These are phyloP conservation scores for Cyathus striatus DNA, from an alignment of 768 basidiomycete genomes.

Conservation along the genomic window DNA sequence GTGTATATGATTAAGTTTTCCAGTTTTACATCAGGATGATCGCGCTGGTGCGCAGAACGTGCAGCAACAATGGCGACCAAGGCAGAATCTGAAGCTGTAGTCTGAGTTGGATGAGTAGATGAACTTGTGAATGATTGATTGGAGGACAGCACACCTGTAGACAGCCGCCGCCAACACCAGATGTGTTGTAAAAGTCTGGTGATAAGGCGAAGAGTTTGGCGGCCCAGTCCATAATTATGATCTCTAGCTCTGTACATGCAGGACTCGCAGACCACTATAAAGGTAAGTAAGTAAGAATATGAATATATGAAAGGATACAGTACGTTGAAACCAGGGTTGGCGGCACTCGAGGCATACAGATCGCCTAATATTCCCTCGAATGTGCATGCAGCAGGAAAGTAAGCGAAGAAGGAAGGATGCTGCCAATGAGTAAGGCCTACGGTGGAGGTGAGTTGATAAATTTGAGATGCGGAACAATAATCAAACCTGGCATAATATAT, in stretches of 20 bases:
- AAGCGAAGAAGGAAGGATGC: slow-evolving; percentile 86
- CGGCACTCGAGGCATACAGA: slow-evolving; percentile 68
- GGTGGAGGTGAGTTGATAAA: neutral
- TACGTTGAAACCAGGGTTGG: slow-evolving; percentile 89
- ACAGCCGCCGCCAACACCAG: slow-evolving; percentile 73
- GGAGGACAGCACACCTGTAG: slow-evolving; percentile 53
- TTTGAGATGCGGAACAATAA: neutral
- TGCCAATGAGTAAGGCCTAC: slow-evolving; percentile 88
- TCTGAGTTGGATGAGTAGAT: no score
- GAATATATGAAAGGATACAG: no score
- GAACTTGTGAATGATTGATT: no score
- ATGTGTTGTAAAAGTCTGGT: slow-evolving; percentile 56
- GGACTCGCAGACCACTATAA: slow-evolving; percentile 83
- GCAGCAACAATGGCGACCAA: slow-evolving; percentile 80
- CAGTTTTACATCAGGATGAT: slow-evolving; percentile 40
- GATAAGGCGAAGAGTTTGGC: slow-evolving; percentile 76
- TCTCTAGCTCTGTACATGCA: slow-evolving; percentile 88
- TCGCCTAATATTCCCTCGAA: slow-evolving; percentile 85
- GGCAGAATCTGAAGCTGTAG: slow-evolving; percentile 79
- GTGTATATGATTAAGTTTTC: slow-evolving; percentile 79
- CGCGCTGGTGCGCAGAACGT: slow-evolving; percentile 50
- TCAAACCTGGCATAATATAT: slow-evolving; percentile 76
- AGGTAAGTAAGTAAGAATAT: no score
- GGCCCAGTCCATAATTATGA: slow-evolving; percentile 87
- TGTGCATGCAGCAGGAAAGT: slow-evolving; percentile 75